A percentile compares a stretch with the other conserved stretches of the same genome.
These are phyloP conservation scores for Kodamaea kakaduensis DNA, from an alignment of 805 yeast genomes.

Conservation along the genomic window DNA sequence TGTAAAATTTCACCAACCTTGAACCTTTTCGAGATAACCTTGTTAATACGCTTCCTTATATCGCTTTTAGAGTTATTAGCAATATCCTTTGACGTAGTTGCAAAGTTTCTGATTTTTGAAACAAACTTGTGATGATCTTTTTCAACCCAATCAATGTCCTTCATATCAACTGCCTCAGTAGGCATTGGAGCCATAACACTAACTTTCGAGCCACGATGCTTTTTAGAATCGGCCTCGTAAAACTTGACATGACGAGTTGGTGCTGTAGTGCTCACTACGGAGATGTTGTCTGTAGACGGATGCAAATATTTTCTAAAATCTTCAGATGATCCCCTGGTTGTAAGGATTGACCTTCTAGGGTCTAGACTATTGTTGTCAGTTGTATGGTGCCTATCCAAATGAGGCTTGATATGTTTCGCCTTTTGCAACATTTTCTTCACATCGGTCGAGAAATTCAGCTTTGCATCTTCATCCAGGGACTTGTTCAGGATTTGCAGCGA, in stretches of 20 bases:
- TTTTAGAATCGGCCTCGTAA: neutral
- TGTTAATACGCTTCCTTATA: slow-evolving; percentile 18
- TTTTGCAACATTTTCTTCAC: no score
- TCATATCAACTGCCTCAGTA: slow-evolving; percentile 13
- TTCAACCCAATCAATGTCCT: slow-evolving; percentile 11
- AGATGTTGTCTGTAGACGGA: neutral
- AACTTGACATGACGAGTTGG: slow-evolving; percentile 1
- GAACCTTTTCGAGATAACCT: slow-evolving; percentile 27
- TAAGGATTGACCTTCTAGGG: no score
- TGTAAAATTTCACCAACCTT: slow-evolving; percentile 60
- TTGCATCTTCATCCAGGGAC: no score
- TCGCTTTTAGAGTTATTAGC: slow-evolving; percentile 17
- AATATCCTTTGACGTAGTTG: slow-evolving; percentile 21
- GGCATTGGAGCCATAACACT: slow-evolving; percentile 21
- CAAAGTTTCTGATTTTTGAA: slow-evolving; percentile 21
- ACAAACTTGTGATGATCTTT: slow-evolving; percentile 14
- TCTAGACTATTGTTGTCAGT: no score
- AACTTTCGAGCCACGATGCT: slow-evolving; percentile 1
- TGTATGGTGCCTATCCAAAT: no score
- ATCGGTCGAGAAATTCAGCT: no score
- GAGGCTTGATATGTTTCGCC: no score
- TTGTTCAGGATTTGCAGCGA: no score
- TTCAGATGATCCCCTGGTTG: no score
- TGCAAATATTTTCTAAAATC: no score
- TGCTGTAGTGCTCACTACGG: neutral